Evolutionary conservation across 2,329 filamentous ascomycete species (phyloP).

Genomic region (Fusarium solani-melongenae): DNA sequence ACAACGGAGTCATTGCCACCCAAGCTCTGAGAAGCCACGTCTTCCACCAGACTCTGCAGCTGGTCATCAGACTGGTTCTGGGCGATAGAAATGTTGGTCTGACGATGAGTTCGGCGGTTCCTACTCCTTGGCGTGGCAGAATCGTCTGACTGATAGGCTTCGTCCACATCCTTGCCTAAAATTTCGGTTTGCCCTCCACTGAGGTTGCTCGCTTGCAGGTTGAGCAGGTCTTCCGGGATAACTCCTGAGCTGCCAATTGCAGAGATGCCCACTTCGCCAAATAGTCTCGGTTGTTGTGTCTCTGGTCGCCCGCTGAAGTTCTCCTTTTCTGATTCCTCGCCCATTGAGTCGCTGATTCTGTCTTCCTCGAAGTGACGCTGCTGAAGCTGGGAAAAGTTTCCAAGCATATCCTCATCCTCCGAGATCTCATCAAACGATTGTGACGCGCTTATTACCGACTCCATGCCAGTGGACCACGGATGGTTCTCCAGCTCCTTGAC

Average conservation of each 20-base stretch:
- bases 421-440: constrained; percentile 70
- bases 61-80: constrained; percentile 60
- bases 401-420: constrained; percentile 69
- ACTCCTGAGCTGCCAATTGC: constrained; percentile 65
- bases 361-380: constrained; percentile 49
- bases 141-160: constrained; percentile 58
- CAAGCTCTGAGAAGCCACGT: constrained; percentile 67
- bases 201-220: constrained; percentile 57
- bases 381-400: constrained; percentile 69
- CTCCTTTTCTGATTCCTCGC: constrained; percentile 83
- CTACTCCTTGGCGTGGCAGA: constrained; percentile 44
- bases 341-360: constrained; percentile 55
- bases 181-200: constrained; percentile 55
- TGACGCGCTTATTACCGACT: constrained; percentile 47
- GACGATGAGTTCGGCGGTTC: constrained; percentile 36
- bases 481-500: constrained; percentile 77
- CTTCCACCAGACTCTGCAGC: constrained; percentile 62
- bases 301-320: constrained; percentile 74
- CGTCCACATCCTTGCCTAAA: constrained; percentile 56
- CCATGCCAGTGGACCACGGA: constrained; percentile 71
- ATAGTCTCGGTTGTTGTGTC: constrained; percentile 56
- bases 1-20: constrained; percentile 56
- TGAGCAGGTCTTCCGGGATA: constrained; percentile 60
- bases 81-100: constrained; percentile 51
- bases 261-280: constrained; percentile 66